These are phyloP conservation scores for Syzygium oleosum DNA, from an alignment of 345 rosid genomes.

Conservation along the genomic window DNA sequence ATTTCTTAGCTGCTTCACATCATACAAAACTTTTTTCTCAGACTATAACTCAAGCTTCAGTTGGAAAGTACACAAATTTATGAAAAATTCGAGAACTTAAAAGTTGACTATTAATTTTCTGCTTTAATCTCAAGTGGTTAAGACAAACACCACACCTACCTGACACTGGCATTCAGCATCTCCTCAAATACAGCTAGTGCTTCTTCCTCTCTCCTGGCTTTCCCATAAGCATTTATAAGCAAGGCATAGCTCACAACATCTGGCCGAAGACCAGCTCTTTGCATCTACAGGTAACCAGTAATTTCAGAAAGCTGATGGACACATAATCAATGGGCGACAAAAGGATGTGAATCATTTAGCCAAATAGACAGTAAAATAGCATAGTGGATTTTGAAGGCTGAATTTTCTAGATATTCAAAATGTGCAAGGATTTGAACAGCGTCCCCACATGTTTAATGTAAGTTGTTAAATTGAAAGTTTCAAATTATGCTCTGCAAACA, in stretches of 20 bases:
- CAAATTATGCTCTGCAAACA: background rate
- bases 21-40: background rate
- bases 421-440: background rate
- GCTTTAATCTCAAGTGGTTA: background rate
- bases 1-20: background rate
- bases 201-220: conserved; percentile 95
- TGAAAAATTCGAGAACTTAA: background rate
- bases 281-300: conserved; percentile 54
- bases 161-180: conserved; percentile 94
- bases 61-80: background rate
- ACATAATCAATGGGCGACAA: background rate
- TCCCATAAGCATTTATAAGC: conserved; percentile 90
- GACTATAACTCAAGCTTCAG: background rate
- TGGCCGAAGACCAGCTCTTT: conserved; percentile 73
- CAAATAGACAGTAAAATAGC: background rate
- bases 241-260: conserved; percentile 91
- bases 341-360: background rate
- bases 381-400: background rate
- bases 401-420: background rate
- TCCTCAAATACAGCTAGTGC: conserved; percentile 97
- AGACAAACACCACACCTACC: conserved; percentile 30
- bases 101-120: background rate
- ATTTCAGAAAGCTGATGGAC: background rate
- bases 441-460: background rate
- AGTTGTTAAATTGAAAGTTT: background rate